These are phyloP conservation scores for Triticum dicoccoides DNA, from an alignment of 176 grass and related monocot species.

Conservation along the genomic window DNA sequence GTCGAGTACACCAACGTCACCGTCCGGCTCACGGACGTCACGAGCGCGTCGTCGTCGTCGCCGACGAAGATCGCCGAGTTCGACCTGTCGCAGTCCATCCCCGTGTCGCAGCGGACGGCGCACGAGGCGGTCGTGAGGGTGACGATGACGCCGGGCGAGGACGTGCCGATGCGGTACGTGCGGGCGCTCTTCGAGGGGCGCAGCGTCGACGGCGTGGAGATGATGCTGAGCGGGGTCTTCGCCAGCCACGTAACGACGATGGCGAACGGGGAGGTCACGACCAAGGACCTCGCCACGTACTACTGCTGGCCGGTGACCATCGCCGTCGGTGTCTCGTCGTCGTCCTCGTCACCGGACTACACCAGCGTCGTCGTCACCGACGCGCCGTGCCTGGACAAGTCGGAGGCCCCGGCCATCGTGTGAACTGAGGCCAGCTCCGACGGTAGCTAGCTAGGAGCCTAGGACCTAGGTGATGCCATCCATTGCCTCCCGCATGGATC, in stretches of 20 bases:
- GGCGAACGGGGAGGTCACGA: neutral
- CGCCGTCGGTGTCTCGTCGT: neutral
- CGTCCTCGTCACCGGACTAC: neutral
- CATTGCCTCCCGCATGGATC: too few relatives aligned
- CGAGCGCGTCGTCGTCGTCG: neutral
- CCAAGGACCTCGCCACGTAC: neutral
- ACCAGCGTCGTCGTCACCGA: neutral
- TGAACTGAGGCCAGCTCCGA: neutral
- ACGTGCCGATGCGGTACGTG: constrained; percentile 7
- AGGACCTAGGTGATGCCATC: too few relatives aligned
- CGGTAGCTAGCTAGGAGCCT: neutral
- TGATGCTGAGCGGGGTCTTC: neutral
- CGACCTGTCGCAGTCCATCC: accelerated
- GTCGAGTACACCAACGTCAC: neutral
- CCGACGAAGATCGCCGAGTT: neutral
- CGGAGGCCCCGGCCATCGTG: neutral
- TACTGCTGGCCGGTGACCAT: constrained; percentile 14
- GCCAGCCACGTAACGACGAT: neutral
- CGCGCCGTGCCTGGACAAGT: neutral
- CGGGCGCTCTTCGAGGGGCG: neutral
- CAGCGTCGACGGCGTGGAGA: neutral
- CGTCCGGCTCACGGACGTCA: neutral
- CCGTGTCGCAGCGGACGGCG: neutral
- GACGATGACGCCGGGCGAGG: neutral
- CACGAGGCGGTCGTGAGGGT: neutral